Evolutionary conservation across 257 asterid genomes (phyloP).

Genomic region (Euphrasia confusa): DNA sequence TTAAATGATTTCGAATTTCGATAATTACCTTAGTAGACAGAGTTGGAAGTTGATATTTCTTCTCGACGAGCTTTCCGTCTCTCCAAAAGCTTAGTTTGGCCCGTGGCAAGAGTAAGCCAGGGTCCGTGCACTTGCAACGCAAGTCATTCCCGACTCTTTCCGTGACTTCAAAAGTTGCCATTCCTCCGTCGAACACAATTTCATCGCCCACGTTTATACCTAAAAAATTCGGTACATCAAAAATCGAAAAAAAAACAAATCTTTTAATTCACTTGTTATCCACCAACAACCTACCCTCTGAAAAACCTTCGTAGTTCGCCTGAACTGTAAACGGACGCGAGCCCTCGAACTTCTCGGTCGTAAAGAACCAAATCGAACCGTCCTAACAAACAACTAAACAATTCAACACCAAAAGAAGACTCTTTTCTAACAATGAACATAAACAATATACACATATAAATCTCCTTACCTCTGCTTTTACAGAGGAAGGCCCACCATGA

Average conservation of each 20-base stretch:
- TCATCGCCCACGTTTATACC: conserved; percentile 74
- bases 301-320: conserved; percentile 64
- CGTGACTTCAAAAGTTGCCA: conserved; percentile 69
- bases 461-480: conserved; percentile 68
- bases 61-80: conserved; percentile 58
- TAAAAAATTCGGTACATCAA: conserved; percentile 20
- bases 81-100: conserved; percentile 89
- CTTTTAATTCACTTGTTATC: conserved; percentile 8
- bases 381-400: conserved; percentile 43
- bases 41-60: conserved; percentile 59
- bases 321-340: conserved; percentile 64
- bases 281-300: conserved; percentile 49
- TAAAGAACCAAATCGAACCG: conserved; percentile 71
- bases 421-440: not conserved
- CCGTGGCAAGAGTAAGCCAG: conserved; percentile 74
- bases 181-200: conserved; percentile 82
- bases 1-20: not conserved
- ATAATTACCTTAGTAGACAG: conserved; percentile 50
- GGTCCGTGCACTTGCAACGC: conserved; percentile 70
- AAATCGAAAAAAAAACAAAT: not conserved
- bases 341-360: conserved; percentile 63
- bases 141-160: conserved; percentile 67
- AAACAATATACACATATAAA: not conserved
- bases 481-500: conserved; percentile 73
- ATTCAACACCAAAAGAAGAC: conserved; percentile 3